Percentiles rank a stretch among this genome's conserved stretches.
These are phyloP conservation scores for Hura crepitans DNA, from an alignment of 441 rosid species.

Conservation along the genomic window DNA sequence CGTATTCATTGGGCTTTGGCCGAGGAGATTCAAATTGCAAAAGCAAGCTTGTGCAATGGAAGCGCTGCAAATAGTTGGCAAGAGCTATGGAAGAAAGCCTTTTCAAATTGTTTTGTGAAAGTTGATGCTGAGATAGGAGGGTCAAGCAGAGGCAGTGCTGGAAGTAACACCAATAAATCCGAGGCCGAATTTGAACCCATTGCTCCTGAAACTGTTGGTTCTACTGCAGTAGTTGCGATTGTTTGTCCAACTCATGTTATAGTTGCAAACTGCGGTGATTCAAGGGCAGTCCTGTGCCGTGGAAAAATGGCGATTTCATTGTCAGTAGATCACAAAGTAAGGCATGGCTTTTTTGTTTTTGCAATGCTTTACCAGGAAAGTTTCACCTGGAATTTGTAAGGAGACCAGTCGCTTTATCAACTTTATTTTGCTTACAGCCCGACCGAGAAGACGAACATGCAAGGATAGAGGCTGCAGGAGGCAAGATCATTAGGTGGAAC, in stretches of 20 bases:
- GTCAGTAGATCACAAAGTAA: slow-evolving; percentile 83
- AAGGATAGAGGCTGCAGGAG: slow-evolving; percentile 91
- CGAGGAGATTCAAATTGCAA: slow-evolving; percentile 50
- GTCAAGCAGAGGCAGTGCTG: slow-evolving; percentile 29
- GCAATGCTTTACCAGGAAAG: not conserved
- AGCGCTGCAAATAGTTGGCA: slow-evolving; percentile 40
- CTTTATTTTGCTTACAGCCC: slow-evolving; percentile 48
- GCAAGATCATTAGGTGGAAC: slow-evolving; percentile 84
- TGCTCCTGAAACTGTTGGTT: slow-evolving; percentile 83
- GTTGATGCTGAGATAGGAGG: slow-evolving; percentile 70
- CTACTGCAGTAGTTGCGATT: slow-evolving; percentile 76
- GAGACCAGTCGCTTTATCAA: slow-evolving; percentile 16
- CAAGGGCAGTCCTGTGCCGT: slow-evolving; percentile 78
- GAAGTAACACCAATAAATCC: not conserved
- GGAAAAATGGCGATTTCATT: slow-evolving; percentile 69
- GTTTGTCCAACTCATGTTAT: slow-evolving; percentile 62
- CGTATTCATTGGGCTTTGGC: slow-evolving; percentile 60
- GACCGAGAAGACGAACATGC: slow-evolving; percentile 79
- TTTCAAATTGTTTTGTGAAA: slow-evolving; percentile 55
- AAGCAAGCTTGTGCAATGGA: slow-evolving; percentile 34
- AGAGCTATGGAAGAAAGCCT: slow-evolving; percentile 61
- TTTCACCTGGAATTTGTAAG: slow-evolving; percentile 8
- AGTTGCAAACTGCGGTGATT: slow-evolving; percentile 85
- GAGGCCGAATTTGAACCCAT: slow-evolving; percentile 30
- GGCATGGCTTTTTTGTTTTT: slow-evolving; percentile 16